These are phyloP conservation scores for Trichothecium sympodiale DNA, from an alignment of 2,329 filamentous ascomycete species.

Conservation along the genomic window DNA sequence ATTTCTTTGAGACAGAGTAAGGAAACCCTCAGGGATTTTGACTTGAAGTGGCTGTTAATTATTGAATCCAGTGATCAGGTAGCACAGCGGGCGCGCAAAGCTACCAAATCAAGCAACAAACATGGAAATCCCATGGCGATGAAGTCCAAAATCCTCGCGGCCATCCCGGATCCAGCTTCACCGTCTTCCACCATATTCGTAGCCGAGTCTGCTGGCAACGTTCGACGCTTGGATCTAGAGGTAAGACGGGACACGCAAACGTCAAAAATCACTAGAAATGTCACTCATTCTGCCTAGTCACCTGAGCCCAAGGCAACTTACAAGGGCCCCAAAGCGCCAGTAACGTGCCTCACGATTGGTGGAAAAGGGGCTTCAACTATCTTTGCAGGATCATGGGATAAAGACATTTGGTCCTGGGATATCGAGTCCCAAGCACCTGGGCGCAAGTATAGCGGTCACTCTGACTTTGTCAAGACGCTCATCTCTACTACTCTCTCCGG, in stretches of 20 bases:
- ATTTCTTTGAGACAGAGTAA: constrained; percentile 92
- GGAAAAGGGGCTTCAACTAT: constrained; percentile 45
- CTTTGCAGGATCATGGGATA: constrained; percentile 92
- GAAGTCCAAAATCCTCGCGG: constrained; percentile 76
- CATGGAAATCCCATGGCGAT: constrained; percentile 72
- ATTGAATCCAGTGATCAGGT: constrained; percentile 31
- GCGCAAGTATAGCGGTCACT: constrained; percentile 63
- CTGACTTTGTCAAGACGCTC: constrained; percentile 84
- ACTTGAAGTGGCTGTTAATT: background rate
- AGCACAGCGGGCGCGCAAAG: constrained; percentile 45
- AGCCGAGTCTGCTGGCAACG: constrained; percentile 76
- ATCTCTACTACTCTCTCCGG: constrained; percentile 49
- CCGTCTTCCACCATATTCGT: constrained; percentile 54
- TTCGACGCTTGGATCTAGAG: constrained; percentile 64
- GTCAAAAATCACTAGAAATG: too few relatives aligned
- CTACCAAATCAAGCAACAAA: constrained; percentile 62
- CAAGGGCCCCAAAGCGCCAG: constrained; percentile 65
- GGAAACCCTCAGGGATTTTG: constrained; percentile 24
- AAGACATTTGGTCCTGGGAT: constrained; percentile 79
- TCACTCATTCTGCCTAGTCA: constrained; percentile 11
- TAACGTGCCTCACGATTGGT: constrained; percentile 65
- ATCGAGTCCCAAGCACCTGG: constrained; percentile 41
- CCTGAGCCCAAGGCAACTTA: constrained; percentile 35
- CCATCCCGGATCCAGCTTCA: constrained; percentile 54
- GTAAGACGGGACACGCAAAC: too few relatives aligned